Conservation (phyloP, 2,329 filamentous ascomycete genomes). For the Talaromyces marneffei region DNA sequence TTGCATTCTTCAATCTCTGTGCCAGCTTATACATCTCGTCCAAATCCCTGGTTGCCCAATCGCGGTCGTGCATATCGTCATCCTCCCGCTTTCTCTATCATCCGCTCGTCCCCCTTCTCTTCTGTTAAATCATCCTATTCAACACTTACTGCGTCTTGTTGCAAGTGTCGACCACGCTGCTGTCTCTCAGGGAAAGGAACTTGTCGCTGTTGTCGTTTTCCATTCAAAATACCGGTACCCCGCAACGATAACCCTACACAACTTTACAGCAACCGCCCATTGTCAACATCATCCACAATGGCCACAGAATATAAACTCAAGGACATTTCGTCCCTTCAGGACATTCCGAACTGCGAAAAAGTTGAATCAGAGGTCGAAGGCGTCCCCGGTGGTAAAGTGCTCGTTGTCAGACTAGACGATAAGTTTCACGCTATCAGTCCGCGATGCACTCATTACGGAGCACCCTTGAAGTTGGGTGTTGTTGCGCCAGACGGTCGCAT, state of each 20-base stretch:
- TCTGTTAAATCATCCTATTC: not conserved
- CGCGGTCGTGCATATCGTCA: not conserved
- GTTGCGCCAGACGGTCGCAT: slow-evolving; percentile 74
- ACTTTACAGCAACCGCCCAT: slow-evolving; percentile 1
- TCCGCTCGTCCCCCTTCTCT: not conserved
- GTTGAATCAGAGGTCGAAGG: slow-evolving; percentile 87
- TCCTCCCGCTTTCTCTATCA: not conserved
- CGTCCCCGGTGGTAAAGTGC: slow-evolving; percentile 75
- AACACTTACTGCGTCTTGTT: not conserved
- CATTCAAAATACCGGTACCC: not conserved
- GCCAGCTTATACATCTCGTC: not conserved
- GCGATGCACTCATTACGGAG: slow-evolving; percentile 88
- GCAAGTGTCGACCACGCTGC: slow-evolving; percentile 12
- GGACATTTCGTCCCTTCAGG: slow-evolving; percentile 61
- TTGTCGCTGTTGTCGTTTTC: slow-evolving; percentile 8
- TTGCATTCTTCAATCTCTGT: not conserved
- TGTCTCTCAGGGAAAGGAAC: slow-evolving; percentile 3
- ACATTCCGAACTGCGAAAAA: slow-evolving; percentile 75
- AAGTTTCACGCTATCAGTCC: slow-evolving; percentile 73
- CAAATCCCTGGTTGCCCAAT: slow-evolving; percentile 5
- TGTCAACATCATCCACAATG: slow-evolving; percentile 25
- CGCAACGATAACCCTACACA: not conserved
- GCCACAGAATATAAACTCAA: slow-evolving; percentile 56
- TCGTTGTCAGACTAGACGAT: slow-evolving; percentile 73
- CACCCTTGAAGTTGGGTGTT: slow-evolving; percentile 79